Conservation (phyloP, 441 rosid species). For the Monsonia emarginata region DNA sequence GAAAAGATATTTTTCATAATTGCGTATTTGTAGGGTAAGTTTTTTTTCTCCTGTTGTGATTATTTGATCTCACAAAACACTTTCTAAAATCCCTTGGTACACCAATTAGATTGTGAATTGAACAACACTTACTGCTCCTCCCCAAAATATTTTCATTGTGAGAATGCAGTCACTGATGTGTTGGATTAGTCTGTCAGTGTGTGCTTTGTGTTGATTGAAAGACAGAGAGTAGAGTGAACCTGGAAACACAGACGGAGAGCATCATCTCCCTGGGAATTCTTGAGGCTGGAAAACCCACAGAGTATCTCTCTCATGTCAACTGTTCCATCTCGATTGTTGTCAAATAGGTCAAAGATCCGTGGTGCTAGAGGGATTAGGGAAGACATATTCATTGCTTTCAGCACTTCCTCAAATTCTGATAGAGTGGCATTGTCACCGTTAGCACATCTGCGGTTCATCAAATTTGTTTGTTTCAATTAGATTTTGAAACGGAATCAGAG, state of each 20-base stretch:
- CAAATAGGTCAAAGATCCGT: constrained; percentile 55
- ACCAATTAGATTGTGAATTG: background rate
- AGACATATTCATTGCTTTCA: constrained; percentile 63
- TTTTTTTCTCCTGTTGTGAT: background rate
- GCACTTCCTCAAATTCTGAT: constrained; percentile 53
- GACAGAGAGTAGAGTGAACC: constrained; percentile 23
- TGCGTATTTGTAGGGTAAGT: background rate
- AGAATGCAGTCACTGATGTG: background rate
- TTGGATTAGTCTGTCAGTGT: background rate
- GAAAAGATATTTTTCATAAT: background rate
- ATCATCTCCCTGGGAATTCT: constrained; percentile 54
- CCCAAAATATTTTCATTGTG: too few relatives aligned
- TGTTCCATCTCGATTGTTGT: constrained; percentile 62
- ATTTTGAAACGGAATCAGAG: background rate
- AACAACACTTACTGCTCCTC: background rate
- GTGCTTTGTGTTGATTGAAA: background rate
- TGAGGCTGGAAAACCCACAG: constrained; percentile 62
- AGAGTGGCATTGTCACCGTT: constrained; percentile 60
- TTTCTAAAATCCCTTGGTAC: background rate
- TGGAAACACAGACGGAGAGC: constrained; percentile 64
- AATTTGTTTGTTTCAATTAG: background rate
- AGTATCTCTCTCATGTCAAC: constrained; percentile 67
- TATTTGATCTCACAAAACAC: background rate
- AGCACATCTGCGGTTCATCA: constrained; percentile 40
- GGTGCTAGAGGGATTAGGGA: constrained; percentile 52